phyloP scores from a whole-genome alignment of 2,329 filamentous ascomycete species.

The Scedosporium dehoogii region DNA sequence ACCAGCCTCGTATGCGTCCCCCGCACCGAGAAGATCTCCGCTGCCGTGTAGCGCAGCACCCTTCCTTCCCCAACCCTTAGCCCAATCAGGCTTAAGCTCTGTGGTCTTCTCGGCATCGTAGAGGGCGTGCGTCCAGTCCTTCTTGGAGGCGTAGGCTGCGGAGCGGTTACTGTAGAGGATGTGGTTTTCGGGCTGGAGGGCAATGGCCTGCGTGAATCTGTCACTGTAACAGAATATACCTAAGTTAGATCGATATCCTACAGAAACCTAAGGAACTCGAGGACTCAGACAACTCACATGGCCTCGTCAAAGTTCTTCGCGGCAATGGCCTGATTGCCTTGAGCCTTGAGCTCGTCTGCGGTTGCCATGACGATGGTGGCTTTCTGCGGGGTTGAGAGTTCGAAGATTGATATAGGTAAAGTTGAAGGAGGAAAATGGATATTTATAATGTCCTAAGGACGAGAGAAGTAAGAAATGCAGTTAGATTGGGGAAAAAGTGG shows the following conservation, averaged over 20 bases:
- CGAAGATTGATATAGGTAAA: constrained; percentile 2
- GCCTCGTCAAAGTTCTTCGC: constrained; percentile 95
- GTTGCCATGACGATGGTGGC: constrained; percentile 36
- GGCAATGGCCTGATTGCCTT: constrained; percentile 97
- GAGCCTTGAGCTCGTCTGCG: constrained; percentile 79
- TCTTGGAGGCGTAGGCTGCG: constrained; percentile 77
- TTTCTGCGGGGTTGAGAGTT: constrained; percentile 4
- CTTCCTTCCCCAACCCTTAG: constrained; percentile 91
- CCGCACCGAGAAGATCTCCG: constrained; percentile 74
- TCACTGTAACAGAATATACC: constrained; percentile 43
- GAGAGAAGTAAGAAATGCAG: not conserved
- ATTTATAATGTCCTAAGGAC: not conserved
- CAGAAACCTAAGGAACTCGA: not conserved
- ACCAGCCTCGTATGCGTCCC: constrained; percentile 89
- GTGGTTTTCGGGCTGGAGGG: constrained; percentile 79
- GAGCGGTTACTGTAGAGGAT: constrained; percentile 98
- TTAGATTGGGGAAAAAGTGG: not conserved
- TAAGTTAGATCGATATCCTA: not conserved
- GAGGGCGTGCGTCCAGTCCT: constrained; percentile 74
- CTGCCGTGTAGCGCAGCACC: constrained; percentile 82
- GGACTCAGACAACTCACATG: constrained; percentile 55
- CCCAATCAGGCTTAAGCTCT: constrained; percentile 94
- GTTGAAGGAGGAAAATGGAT: constrained; percentile 5
- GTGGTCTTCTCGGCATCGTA: constrained; percentile 89
- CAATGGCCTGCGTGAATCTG: constrained; percentile 91